These are phyloP conservation scores for Skeletonema menzelii DNA, from an alignment of 108 stramenopile species.

Conservation along the genomic window DNA sequence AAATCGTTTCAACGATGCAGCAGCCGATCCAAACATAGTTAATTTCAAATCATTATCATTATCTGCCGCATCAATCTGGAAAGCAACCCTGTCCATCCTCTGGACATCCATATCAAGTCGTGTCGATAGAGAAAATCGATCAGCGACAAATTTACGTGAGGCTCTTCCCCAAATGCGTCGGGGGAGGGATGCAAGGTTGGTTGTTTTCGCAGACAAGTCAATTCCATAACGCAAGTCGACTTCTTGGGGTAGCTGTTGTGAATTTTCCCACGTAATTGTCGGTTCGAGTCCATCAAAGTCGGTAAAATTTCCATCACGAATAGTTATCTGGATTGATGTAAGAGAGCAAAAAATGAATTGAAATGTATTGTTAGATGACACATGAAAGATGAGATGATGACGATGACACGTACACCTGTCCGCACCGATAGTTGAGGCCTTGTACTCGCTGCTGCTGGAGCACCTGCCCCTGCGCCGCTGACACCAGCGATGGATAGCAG, in stretches of 20 bases:
- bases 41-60: conserved; percentile 68
- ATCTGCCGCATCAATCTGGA: conserved; percentile 76
- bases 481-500: background rate
- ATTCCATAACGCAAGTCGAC: conserved; percentile 65
- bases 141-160: conserved; percentile 51
- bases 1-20: conserved; percentile 36
- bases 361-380: background rate
- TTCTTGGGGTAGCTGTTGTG: conserved; percentile 29
- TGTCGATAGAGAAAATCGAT: conserved; percentile 76
- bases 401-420: background rate
- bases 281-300: conserved; percentile 86
- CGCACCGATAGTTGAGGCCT: conserved; percentile 30
- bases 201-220: conserved; percentile 73
- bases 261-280: conserved; percentile 65
- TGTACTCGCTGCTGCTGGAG: background rate
- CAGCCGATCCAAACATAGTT: conserved; percentile 39
- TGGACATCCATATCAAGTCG: conserved; percentile 71
- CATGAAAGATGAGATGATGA: background rate
- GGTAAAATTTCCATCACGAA: conserved; percentile 83
- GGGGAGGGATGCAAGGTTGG: conserved; percentile 86
- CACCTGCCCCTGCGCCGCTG: background rate
- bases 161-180: conserved; percentile 82
- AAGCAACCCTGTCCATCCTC: conserved; percentile 46
- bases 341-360: background rate
- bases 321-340: conserved; percentile 59